A percentile compares a stretch with the other conserved stretches of the same genome.
These are phyloP conservation scores for Cryptococcus maquisensis DNA, from an alignment of 1,284 basidiomycete genomes.

Conservation along the genomic window DNA sequence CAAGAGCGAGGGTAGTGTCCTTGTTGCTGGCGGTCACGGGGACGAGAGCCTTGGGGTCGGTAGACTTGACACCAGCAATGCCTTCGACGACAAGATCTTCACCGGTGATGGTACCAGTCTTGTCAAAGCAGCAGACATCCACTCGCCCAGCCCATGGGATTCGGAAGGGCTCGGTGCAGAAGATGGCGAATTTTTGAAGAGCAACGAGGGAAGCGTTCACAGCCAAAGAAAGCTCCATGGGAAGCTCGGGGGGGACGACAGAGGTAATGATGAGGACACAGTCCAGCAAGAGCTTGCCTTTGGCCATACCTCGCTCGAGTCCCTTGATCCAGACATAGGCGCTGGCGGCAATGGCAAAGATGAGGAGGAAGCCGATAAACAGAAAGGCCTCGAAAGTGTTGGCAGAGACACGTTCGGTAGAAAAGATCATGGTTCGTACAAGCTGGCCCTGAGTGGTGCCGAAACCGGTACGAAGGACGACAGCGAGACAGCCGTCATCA, in stretches of 20 bases:
- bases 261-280: conserved; percentile 92
- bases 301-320: conserved; percentile 82
- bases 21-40: conserved; percentile 69
- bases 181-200: conserved; percentile 87
- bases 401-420: conserved; percentile 86
- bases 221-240: conserved; percentile 91
- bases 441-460: conserved; percentile 93
- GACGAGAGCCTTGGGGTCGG: conserved; percentile 64
- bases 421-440: conserved; percentile 96
- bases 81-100: conserved; percentile 93
- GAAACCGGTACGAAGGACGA: conserved; percentile 91
- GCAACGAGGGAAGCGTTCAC: conserved; percentile 93
- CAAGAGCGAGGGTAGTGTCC: conserved; percentile 82
- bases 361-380: conserved; percentile 91
- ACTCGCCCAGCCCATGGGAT: conserved; percentile 90
- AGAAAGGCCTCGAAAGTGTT: conserved; percentile 91
- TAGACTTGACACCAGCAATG: conserved; percentile 71
- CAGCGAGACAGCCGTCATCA: conserved; percentile 81
- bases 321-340: conserved; percentile 74
- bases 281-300: conserved; percentile 86
- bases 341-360: conserved; percentile 91
- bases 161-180: conserved; percentile 95
- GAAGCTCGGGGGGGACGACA: conserved; percentile 90
- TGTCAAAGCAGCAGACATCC: conserved; percentile 96
- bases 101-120: conserved; percentile 93